These are phyloP conservation scores for Spergularia bocconei DNA, from an alignment of 148 eudicot species.

Conservation along the genomic window DNA sequence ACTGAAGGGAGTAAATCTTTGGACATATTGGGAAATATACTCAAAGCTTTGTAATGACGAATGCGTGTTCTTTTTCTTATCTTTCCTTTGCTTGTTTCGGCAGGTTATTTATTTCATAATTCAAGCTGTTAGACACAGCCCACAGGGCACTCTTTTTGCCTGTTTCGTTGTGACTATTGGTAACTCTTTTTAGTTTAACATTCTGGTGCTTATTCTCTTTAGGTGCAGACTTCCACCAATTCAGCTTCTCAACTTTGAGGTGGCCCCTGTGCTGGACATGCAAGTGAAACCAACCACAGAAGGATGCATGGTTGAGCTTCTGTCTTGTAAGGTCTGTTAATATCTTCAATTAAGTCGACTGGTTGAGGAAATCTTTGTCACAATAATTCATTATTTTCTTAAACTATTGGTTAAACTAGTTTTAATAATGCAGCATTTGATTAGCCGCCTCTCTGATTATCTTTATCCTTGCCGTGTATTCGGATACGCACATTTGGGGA, in stretches of 20 bases:
- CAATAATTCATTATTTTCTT: background rate
- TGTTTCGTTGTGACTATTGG: background rate
- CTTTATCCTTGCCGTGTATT: too few species aligned
- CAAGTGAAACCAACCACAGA: constrained; percentile 64
- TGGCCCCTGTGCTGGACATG: constrained; percentile 76
- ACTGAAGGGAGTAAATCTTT: constrained; percentile 1
- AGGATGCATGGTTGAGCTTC: constrained; percentile 68
- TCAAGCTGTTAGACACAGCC: background rate
- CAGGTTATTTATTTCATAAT: background rate
- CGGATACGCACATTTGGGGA: too few species aligned
- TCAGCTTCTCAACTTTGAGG: constrained; percentile 74
- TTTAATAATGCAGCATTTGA: too few species aligned
- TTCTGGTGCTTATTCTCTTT: constrained; percentile 4
- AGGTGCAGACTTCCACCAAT: constrained; percentile 72
- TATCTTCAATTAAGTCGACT: background rate
- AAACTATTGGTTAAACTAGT: too few species aligned
- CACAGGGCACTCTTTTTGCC: background rate
- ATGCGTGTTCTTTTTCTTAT: too few species aligned
- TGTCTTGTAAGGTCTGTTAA: constrained; percentile 73
- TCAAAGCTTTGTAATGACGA: background rate
- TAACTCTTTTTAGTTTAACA: background rate
- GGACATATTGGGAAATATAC: background rate
- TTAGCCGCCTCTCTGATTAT: too few species aligned
- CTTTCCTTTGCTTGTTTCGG: too few species aligned
- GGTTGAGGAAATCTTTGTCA: background rate